phyloP scores from a whole-genome alignment of 2,329 filamentous ascomycete species.

The Gyromitra esculenta region DNA sequence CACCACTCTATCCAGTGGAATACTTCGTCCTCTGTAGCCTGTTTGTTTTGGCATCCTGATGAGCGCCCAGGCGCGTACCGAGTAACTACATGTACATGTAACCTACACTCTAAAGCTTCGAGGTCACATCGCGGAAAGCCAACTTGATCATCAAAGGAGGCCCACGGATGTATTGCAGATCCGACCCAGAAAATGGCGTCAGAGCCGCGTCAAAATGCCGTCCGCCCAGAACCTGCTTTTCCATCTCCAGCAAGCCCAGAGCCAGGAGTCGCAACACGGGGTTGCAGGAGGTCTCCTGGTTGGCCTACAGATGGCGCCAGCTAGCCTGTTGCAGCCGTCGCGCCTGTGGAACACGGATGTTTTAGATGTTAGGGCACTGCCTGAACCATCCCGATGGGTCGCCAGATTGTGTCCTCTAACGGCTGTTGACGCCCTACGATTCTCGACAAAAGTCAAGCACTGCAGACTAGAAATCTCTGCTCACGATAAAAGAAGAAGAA shows the following conservation, averaged over 20 bases:
- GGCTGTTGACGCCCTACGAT: neutral
- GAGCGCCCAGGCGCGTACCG: neutral
- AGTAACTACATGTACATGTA: neutral
- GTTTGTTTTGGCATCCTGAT: neutral
- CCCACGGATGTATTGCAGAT: conserved; percentile 18
- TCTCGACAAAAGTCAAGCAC: neutral
- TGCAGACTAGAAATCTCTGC: neutral
- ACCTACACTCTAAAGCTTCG: neutral
- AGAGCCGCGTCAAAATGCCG: conserved; percentile 36
- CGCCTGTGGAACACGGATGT: conserved; percentile 6
- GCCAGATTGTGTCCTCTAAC: neutral
- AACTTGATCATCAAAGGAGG: neutral
- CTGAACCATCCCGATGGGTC: conserved; percentile 1
- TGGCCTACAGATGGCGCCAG: conserved; percentile 7
- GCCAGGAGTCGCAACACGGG: conserved; percentile 27
- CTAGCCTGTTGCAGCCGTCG: neutral
- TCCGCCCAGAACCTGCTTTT: conserved; percentile 24
- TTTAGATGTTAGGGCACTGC: conserved; percentile 4
- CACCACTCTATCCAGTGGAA: conserved; percentile 24
- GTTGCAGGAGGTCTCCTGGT: conserved; percentile 25
- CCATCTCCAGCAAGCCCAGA: conserved; percentile 4
- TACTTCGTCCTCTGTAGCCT: neutral
- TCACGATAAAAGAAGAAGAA: neutral
- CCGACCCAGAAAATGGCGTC: conserved; percentile 33
- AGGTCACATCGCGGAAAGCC: conserved; percentile 9